These are phyloP conservation scores for Diaporthe amygdali DNA, from an alignment of 2,329 filamentous ascomycete genomes.

Conservation along the genomic window DNA sequence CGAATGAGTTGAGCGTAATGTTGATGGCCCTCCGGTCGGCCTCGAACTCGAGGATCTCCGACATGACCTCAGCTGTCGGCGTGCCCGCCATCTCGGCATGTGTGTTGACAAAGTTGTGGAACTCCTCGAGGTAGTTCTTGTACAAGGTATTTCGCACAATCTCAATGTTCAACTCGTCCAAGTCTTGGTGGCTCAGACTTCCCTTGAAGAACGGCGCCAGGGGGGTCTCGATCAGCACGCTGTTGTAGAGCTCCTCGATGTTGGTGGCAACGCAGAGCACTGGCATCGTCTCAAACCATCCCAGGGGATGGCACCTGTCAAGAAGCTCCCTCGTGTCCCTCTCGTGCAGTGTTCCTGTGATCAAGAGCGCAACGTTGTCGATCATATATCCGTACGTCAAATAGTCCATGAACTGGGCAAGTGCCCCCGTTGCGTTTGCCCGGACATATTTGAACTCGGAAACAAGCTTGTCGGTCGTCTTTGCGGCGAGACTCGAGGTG, in stretches of 20 bases:
- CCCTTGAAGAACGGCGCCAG: slow-evolving; percentile 97
- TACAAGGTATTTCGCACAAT: slow-evolving; percentile 98
- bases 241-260: slow-evolving; percentile 98
- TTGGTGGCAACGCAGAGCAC: slow-evolving; percentile 98
- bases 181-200: slow-evolving; percentile 91
- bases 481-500: slow-evolving; percentile 90
- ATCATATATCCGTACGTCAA: slow-evolving; percentile 99
- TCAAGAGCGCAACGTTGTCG: slow-evolving; percentile 96
- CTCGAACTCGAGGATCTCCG: slow-evolving; percentile 94
- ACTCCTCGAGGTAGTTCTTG: slow-evolving; percentile 99
- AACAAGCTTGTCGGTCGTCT: slow-evolving; percentile 97
- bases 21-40: slow-evolving; percentile 97
- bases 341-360: slow-evolving; percentile 97
- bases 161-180: slow-evolving; percentile 99
- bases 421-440: slow-evolving; percentile 88
- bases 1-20: slow-evolving; percentile 98
- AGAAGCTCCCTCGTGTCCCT: slow-evolving; percentile 94
- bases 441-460: slow-evolving; percentile 96
- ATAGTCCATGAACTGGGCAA: slow-evolving; percentile 97
- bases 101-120: slow-evolving; percentile 91
- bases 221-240: slow-evolving; percentile 94
- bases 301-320: slow-evolving; percentile 93
- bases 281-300: slow-evolving; percentile 99
- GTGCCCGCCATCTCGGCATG: slow-evolving; percentile 86
- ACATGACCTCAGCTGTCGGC: slow-evolving; percentile 93